Evolutionary conservation across 2,329 filamentous ascomycete genomes (phyloP).

Genomic region (Phialophora macrospora): DNA sequence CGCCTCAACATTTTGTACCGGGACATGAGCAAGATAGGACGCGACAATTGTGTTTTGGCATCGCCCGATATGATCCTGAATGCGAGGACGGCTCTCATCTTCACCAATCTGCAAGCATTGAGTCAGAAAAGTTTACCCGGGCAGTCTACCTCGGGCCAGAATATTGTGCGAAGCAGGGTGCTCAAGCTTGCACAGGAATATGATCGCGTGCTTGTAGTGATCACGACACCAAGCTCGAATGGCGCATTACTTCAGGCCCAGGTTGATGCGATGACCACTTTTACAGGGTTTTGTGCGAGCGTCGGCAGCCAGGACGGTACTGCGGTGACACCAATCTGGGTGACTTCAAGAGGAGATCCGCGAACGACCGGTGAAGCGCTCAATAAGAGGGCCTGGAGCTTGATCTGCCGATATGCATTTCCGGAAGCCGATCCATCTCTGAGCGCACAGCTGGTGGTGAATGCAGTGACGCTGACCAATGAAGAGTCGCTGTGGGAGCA

Average conservation of each 20-base stretch:
- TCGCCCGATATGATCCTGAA: slow-evolving; percentile 72
- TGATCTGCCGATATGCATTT: slow-evolving; percentile 49
- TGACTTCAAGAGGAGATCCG: slow-evolving; percentile 1
- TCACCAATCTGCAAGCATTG: slow-evolving; percentile 72
- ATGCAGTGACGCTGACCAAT: slow-evolving; percentile 48
- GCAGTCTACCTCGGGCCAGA: slow-evolving; percentile 47
- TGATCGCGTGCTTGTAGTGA: slow-evolving; percentile 69
- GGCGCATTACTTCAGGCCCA: neutral
- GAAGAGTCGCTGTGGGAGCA: slow-evolving; percentile 71
- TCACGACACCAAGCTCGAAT: slow-evolving; percentile 52
- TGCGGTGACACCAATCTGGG: slow-evolving; percentile 31
- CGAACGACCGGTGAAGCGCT: slow-evolving; percentile 7
- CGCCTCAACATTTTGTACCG: slow-evolving; percentile 39
- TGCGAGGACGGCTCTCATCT: slow-evolving; percentile 68
- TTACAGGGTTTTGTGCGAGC: slow-evolving; percentile 43
- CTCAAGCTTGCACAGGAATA: slow-evolving; percentile 63
- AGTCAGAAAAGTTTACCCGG: slow-evolving; percentile 74
- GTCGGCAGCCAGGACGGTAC: neutral
- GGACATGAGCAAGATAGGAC: slow-evolving; percentile 29
- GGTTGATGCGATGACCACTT: slow-evolving; percentile 32
- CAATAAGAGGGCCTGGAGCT: slow-evolving; percentile 44
- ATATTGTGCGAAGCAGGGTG: slow-evolving; percentile 62
- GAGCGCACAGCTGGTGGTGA: slow-evolving; percentile 39
- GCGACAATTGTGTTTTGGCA: slow-evolving; percentile 55
- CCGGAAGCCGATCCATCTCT: slow-evolving; percentile 7